Percentiles rank a stretch among this genome's conserved stretches.
These are phyloP conservation scores for Secale cereale DNA, from an alignment of 176 grass and related monocot species.

Conservation along the genomic window DNA sequence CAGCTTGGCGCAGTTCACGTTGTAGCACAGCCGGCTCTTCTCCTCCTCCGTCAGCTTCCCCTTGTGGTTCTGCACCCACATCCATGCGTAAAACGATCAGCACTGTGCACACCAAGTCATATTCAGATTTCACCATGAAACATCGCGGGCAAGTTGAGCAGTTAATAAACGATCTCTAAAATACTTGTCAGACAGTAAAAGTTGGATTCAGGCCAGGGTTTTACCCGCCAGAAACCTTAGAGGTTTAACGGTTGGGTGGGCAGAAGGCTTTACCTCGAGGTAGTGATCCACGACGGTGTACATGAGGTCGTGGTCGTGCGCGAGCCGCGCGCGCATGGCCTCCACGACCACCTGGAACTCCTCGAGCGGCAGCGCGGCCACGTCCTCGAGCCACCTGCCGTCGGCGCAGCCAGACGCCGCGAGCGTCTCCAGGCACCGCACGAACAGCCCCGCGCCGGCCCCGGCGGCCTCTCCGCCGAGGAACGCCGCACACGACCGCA, in stretches of 20 bases:
- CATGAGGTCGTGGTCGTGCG: conserved; percentile 80
- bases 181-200: not conserved
- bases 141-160: not conserved
- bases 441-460: conserved; percentile 41
- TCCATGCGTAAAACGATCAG: not conserved
- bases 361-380: conserved; percentile 43
- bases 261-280: conserved; percentile 41
- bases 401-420: conserved; percentile 26
- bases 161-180: not conserved
- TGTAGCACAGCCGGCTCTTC: conserved; percentile 75
- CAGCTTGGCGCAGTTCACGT: conserved; percentile 79
- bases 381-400: conserved; percentile 62
- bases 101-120: not conserved
- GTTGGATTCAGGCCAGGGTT: not conserved
- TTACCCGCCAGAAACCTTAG: not conserved
- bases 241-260: not conserved
- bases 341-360: conserved; percentile 49
- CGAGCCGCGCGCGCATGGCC: conserved; percentile 56
- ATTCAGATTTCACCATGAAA: not conserved
- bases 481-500: conserved; percentile 48
- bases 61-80: conserved; percentile 56
- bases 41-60: conserved; percentile 83
- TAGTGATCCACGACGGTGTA: conserved; percentile 82
- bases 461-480: conserved; percentile 41
- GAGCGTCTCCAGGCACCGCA: conserved; percentile 68